phyloP scores from a whole-genome alignment of 768 basidiomycete genomes.

The Tricholoma hemisulphureum region DNA sequence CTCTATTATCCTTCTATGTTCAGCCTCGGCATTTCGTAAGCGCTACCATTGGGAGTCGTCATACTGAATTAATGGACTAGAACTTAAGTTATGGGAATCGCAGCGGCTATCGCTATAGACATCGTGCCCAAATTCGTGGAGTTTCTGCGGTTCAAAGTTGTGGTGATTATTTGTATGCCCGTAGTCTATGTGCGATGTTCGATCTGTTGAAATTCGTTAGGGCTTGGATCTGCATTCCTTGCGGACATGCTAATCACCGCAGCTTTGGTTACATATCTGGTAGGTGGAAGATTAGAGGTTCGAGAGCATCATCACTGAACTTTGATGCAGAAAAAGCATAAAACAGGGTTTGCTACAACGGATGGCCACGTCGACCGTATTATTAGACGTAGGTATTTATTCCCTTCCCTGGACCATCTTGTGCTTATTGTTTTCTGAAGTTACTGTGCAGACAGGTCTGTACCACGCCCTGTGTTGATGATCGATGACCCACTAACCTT shows the following conservation, averaged over 20 bases:
- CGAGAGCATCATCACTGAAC: neutral
- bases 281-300: slow-evolving; percentile 9
- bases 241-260: slow-evolving; percentile 40
- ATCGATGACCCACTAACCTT: no score
- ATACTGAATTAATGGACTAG: neutral
- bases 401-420: no score
- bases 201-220: slow-evolving; percentile 17
- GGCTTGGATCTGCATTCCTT: slow-evolving; percentile 39
- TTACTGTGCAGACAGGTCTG: no score
- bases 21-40: slow-evolving; percentile 16
- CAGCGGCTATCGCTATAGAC: slow-evolving; percentile 19
- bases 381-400: no score
- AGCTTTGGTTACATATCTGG: slow-evolving; percentile 39
- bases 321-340: slow-evolving; percentile 29
- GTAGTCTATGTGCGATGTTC: neutral
- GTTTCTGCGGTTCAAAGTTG: slow-evolving; percentile 24
- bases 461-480: no score
- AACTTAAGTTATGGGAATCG: slow-evolving; percentile 22
- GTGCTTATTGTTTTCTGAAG: no score
- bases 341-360: no score
- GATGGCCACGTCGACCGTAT: no score
- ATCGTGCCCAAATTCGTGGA: slow-evolving; percentile 19
- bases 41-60: neutral
- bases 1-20: slow-evolving; percentile 11
- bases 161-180: slow-evolving; percentile 18